A percentile compares a stretch with the other conserved stretches of the same genome.
These are phyloP conservation scores for Diphasiastrum complanatum DNA, from an alignment of 83 land plant genomes.

Conservation along the genomic window DNA sequence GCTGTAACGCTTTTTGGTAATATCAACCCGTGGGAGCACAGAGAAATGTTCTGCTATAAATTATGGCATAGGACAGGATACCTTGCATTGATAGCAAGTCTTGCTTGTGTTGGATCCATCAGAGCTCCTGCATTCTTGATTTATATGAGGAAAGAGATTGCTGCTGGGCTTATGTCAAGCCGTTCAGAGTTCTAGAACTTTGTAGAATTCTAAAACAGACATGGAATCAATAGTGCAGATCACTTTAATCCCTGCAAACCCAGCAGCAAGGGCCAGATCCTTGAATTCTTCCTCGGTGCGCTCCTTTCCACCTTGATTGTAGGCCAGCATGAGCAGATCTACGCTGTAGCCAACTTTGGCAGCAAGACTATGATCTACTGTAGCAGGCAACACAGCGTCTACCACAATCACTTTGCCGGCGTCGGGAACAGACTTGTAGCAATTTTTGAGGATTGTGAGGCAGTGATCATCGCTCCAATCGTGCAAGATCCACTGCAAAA, in stretches of 20 bases:
- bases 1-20: too few relatives aligned
- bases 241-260: conserved; percentile 27
- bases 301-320: conserved; percentile 38
- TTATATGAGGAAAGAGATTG: too few relatives aligned
- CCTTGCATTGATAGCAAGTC: too few relatives aligned
- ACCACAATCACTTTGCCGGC: conserved; percentile 48
- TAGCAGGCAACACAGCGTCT: conserved; percentile 33
- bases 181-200: too few relatives aligned
- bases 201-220: conserved; percentile 17
- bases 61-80: too few relatives aligned
- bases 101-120: too few relatives aligned
- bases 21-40: too few relatives aligned
- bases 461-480: conserved; percentile 20
- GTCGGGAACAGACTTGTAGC: background rate
- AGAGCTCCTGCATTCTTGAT: too few relatives aligned
- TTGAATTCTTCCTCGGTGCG: conserved; percentile 38
- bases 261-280: conserved; percentile 30
- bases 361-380: background rate
- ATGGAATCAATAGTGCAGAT: conserved; percentile 4
- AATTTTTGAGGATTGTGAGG: conserved; percentile 5
- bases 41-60: too few relatives aligned
- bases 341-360: conserved; percentile 9
- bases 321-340: conserved; percentile 43
- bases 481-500: conserved; percentile 10
- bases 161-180: too few relatives aligned